These are phyloP conservation scores for Stagonosporopsis vannaccii DNA, from an alignment of 2,329 filamentous ascomycete genomes.

Conservation along the genomic window DNA sequence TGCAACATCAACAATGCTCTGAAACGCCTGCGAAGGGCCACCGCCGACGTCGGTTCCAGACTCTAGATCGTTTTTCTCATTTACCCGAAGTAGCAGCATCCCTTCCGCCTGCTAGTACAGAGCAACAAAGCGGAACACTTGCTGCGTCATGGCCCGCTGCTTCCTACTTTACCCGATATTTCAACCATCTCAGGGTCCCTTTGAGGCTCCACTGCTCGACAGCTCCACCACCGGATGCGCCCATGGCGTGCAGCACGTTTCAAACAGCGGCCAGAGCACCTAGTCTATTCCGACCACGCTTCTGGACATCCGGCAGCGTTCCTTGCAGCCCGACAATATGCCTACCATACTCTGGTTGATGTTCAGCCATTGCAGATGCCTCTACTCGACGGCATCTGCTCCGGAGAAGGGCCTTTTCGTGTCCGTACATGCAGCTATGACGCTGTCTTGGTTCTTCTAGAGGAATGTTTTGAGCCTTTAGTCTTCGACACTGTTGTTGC, in stretches of 20 bases:
- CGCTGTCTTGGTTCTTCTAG: neutral
- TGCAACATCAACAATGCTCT: neutral
- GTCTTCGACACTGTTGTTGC: neutral
- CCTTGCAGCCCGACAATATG: neutral
- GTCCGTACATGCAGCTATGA: neutral
- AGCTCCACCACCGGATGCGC: constrained; percentile 25
- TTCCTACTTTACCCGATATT: constrained; percentile 37
- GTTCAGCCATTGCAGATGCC: neutral
- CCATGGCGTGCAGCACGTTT: constrained; percentile 28
- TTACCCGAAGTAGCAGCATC: constrained; percentile 25
- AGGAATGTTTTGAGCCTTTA: neutral
- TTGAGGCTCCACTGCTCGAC: constrained; percentile 25
- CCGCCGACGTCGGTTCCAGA: constrained; percentile 10
- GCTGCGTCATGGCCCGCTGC: constrained; percentile 20
- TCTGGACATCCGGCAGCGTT: constrained; percentile 11
- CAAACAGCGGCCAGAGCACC: constrained; percentile 19
- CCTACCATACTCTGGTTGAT: neutral
- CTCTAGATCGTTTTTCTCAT: neutral
- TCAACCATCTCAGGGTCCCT: constrained; percentile 33
- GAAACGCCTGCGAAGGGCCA: neutral
- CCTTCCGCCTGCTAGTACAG: constrained; percentile 13
- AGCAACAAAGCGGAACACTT: constrained; percentile 11
- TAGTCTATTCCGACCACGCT: constrained; percentile 27
- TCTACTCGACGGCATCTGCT: constrained; percentile 10
- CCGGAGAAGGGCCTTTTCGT: constrained; percentile 7